These are phyloP conservation scores for Chamaenerion angustifolium DNA, from an alignment of 345 rosid species.

Conservation along the genomic window DNA sequence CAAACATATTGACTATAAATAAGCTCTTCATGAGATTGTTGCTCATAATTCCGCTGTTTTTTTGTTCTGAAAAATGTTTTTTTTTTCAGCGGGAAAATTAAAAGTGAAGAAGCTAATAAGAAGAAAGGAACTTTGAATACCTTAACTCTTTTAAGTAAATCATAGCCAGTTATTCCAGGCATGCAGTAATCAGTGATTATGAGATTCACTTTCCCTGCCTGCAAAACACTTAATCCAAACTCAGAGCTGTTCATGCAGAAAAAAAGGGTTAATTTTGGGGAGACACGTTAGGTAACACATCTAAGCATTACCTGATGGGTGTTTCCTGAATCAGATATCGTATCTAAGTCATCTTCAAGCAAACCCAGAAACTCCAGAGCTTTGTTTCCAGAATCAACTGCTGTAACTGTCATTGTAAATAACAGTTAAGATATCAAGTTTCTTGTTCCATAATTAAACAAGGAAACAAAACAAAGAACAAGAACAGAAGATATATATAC, in stretches of 20 bases:
- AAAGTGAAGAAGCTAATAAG: too few species aligned
- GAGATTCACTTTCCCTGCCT: constrained; percentile 50
- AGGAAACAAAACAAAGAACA: too few species aligned
- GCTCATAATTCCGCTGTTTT: too few species aligned
- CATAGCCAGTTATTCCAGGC: constrained; percentile 83
- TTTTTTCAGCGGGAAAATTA: too few species aligned
- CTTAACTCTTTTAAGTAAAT: constrained; percentile 53
- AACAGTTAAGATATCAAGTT: background rate
- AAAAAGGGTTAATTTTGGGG: background rate
- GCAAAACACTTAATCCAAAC: background rate
- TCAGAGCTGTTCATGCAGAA: constrained; percentile 5
- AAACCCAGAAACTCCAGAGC: constrained; percentile 63
- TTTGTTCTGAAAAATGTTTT: too few species aligned
- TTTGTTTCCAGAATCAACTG: constrained; percentile 66
- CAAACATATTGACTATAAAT: too few species aligned
- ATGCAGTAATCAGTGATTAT: constrained; percentile 69
- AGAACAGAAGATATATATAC: constrained; percentile 12
- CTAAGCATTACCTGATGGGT: constrained; percentile 19
- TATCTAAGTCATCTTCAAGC: constrained; percentile 17
- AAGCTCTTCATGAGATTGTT: too few species aligned
- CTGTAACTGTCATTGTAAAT: constrained; percentile 33
- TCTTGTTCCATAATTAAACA: background rate
- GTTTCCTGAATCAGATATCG: too few species aligned
- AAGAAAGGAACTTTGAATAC: too few species aligned
- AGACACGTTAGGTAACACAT: background rate